A percentile compares a stretch with the other conserved stretches of the same genome.
Evolutionary conservation across 257 asterid species (phyloP).

Genomic region (Verbascum thapsus): DNA sequence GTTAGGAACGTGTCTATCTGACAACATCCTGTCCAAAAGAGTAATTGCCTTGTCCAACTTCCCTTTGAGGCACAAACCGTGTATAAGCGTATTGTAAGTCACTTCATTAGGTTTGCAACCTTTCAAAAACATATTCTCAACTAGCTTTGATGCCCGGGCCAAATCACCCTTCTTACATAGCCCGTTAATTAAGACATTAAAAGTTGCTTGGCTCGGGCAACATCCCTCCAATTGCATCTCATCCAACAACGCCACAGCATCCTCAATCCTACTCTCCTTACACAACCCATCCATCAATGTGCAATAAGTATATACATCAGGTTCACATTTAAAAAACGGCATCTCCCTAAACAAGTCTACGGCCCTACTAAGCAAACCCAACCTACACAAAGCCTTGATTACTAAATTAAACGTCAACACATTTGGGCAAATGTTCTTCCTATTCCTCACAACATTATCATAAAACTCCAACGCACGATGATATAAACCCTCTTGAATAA

Average conservation of each 20-base stretch:
- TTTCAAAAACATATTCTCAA: conserved; percentile 90
- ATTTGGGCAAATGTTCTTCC: conserved; percentile 52
- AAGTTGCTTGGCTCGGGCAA: conserved; percentile 56
- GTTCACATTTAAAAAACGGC: conserved; percentile 50
- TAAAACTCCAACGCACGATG: conserved; percentile 65
- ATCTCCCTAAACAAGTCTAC: conserved; percentile 70
- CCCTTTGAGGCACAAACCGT: conserved; percentile 84
- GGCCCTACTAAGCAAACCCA: conserved; percentile 58
- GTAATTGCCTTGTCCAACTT: conserved; percentile 76
- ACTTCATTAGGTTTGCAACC: conserved; percentile 87
- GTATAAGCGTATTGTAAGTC: conserved; percentile 89
- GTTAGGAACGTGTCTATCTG: conserved; percentile 60
- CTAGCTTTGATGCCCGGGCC: conserved; percentile 69
- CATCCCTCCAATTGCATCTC: conserved; percentile 97
- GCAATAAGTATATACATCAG: conserved; percentile 83
- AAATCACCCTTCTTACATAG: conserved; percentile 84
- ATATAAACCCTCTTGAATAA: conserved; percentile 62
- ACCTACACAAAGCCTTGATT: conserved; percentile 73
- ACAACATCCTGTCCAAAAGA: conserved; percentile 75
- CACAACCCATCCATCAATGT: conserved; percentile 98
- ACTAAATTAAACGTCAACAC: conserved; percentile 75
- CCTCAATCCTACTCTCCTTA: conserved; percentile 75
- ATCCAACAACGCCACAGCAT: conserved; percentile 84
- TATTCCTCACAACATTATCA: conserved; percentile 42
- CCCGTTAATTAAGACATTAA: conserved; percentile 85